Conservation (phyloP, 352 stramenopile species). For the Phytopythium sindhum region DNA sequence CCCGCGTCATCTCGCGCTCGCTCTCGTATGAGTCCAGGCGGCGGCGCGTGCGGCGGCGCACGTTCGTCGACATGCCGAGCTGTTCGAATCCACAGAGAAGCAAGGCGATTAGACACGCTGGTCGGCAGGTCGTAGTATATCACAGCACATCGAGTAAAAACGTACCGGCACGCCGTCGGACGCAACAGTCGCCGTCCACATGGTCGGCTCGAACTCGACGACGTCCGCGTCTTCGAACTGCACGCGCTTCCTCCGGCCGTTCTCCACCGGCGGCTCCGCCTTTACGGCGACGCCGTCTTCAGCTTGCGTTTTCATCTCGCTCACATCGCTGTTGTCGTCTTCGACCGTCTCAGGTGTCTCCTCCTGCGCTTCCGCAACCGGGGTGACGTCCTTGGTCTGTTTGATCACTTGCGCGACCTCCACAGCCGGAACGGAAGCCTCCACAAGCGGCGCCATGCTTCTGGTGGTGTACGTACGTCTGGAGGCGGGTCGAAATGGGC, state of each 20-base stretch:
- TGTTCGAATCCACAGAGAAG: constrained; percentile 12
- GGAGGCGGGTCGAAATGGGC: neutral
- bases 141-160: neutral
- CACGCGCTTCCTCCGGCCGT: constrained; percentile 36
- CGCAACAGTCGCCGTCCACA: constrained; percentile 75
- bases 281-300: constrained; percentile 8
- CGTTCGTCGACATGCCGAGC: constrained; percentile 63
- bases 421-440: constrained; percentile 14
- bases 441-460: constrained; percentile 29
- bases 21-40: constrained; percentile 64
- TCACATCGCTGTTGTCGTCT: constrained; percentile 12
- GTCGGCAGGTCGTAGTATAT: neutral
- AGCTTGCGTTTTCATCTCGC: constrained; percentile 2
- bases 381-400: constrained; percentile 8
- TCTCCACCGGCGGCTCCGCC: constrained; percentile 7
- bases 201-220: constrained; percentile 79
- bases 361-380: neutral
- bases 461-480: too few relatives aligned
- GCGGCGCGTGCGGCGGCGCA: constrained; percentile 61
- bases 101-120: neutral
- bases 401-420: constrained; percentile 17
- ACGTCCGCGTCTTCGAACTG: constrained; percentile 62
- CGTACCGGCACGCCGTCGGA: constrained; percentile 74
- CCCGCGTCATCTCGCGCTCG: constrained; percentile 49
- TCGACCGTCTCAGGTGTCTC: constrained; percentile 22